Evolutionary conservation across 2,329 filamentous ascomycete species (phyloP), one percentile per base, ranked within the genome.

Genomic region (Chrysoporthe austroafricana): DNA sequence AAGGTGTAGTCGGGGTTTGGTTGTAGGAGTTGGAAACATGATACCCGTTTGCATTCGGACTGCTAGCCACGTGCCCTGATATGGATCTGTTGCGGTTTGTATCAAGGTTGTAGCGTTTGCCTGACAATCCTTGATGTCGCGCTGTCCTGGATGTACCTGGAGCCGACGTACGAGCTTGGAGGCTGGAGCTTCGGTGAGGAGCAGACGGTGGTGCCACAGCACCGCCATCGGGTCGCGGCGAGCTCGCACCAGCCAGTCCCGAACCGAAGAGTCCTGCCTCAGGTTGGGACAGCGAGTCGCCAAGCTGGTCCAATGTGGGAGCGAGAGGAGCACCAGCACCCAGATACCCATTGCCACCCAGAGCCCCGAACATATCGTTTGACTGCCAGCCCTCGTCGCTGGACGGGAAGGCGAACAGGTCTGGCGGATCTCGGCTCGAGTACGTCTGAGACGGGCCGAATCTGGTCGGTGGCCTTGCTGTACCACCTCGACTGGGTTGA

Each of bases 361-460:
- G 72, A 14, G 76, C 72, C 1, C 82, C 82, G 70, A 84, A 84
- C 75, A 85, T 84, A 36, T 78, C 79, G 9, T 83, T 79, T 11
- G 80, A 78, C 21, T 81, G 79, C 86, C 86, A 88, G 11, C 79
- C 78, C 18, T 74, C 74, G 0, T 78, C 73, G 7, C 73, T 76
- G 0, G 75, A 76, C 0, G 85, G 85, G 67, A 88, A 86, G 21
- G 81, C 79, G 68, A 88, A 88, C 1, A 88, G 77, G 66, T 88
- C 86, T 0, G 85, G 85, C 4, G 85, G 34, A 14, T 56, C 62
- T 26, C 58, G 58, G 14, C 44, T 63, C 18, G 58, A 9, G n/a
- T 57, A 21, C 34, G n/a, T 26, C 8, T 67, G 62, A 4, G 44
- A 46, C 11, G 34, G 39, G 4, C 18, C 18, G 7, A 54, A 21